Evolutionary conservation across 331 rosid genomes (phyloP).

Genomic region (Malus hybrid): DNA sequence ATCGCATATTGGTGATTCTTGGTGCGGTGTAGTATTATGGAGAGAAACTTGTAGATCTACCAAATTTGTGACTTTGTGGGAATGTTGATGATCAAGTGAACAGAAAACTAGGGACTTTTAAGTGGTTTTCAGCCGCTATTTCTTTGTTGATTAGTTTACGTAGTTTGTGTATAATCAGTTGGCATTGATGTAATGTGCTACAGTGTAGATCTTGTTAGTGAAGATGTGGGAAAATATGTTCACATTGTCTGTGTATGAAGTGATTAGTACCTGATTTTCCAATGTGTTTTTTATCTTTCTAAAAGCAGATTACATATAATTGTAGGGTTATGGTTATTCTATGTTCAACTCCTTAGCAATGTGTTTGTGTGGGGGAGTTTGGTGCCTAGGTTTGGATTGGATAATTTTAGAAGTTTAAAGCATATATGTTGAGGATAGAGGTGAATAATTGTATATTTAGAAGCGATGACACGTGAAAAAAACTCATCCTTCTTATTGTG

Average conservation of each 20-base stretch:
- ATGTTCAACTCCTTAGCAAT: no score
- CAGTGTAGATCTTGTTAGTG: conserved; percentile 11
- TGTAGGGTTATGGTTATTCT: background rate
- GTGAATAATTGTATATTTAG: no score
- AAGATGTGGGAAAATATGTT: conserved; percentile 34
- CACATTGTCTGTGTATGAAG: conserved; percentile 21
- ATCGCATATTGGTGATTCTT: conserved; percentile 1
- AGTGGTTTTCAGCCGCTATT: conserved; percentile 15
- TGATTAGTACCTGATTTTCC: background rate
- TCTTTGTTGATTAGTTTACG: conserved; percentile 26
- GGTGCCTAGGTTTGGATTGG: no score
- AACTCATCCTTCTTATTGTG: no score
- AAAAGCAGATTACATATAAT: background rate
- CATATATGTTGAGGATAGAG: no score
- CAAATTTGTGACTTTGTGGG: conserved; percentile 33
- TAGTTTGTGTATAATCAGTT: conserved; percentile 35
- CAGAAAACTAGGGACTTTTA: conserved; percentile 33
- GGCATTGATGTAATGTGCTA: conserved; percentile 25
- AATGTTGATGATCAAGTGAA: conserved; percentile 39
- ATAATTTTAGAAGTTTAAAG: no score
- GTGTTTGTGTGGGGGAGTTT: no score
- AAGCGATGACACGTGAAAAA: no score
- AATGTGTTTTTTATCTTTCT: background rate
- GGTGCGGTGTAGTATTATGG: conserved; percentile 22
- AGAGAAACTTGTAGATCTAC: conserved; percentile 33